These are phyloP conservation scores for Thecaphora frezii DNA, from an alignment of 1,284 basidiomycete genomes.

Conservation along the genomic window DNA sequence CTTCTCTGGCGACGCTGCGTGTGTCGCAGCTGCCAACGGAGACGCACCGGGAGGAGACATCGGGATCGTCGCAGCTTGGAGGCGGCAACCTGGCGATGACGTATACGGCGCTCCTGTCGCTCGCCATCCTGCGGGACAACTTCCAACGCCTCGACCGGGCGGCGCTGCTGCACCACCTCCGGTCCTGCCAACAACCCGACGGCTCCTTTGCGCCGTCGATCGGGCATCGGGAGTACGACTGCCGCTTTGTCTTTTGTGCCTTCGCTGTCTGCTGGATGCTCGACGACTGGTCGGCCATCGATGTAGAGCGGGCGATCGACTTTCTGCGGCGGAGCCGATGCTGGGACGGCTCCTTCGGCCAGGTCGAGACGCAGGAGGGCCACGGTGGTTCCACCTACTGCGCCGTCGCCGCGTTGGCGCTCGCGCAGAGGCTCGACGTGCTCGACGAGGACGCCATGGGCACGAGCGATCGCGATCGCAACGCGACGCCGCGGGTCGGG, in stretches of 20 bases:
- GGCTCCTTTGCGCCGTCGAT: constrained; percentile 31
- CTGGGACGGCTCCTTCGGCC: constrained; percentile 90
- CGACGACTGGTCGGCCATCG: constrained; percentile 74
- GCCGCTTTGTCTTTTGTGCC: constrained; percentile 83
- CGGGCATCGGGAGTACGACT: constrained; percentile 70
- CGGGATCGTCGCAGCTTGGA: neutral
- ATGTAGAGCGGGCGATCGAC: constrained; percentile 66
- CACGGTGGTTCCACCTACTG: constrained; percentile 96
- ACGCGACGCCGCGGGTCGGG: too few species aligned
- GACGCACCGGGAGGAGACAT: too few species aligned
- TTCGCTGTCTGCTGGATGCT: constrained; percentile 78
- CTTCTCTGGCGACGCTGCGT: too few species aligned
- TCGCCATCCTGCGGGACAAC: constrained; percentile 48
- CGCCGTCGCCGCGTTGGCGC: constrained; percentile 73
- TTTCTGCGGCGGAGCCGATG: constrained; percentile 71
- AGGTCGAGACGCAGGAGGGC: constrained; percentile 77
- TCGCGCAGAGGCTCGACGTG: constrained; percentile 58
- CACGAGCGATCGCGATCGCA: too few species aligned
- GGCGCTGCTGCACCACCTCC: constrained; percentile 19
- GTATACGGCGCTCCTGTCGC: constrained; percentile 47
- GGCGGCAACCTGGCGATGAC: constrained; percentile 47
- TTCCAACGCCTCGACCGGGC: constrained; percentile 32
- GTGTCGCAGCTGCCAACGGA: neutral
- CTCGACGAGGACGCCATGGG: neutral
- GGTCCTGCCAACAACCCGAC: constrained; percentile 24